A percentile compares a stretch with the other conserved stretches of the same genome.
Evolutionary conservation across 192 early-diverging fungal genomes (phyloP).

Genomic region (Coemansia sp.): DNA sequence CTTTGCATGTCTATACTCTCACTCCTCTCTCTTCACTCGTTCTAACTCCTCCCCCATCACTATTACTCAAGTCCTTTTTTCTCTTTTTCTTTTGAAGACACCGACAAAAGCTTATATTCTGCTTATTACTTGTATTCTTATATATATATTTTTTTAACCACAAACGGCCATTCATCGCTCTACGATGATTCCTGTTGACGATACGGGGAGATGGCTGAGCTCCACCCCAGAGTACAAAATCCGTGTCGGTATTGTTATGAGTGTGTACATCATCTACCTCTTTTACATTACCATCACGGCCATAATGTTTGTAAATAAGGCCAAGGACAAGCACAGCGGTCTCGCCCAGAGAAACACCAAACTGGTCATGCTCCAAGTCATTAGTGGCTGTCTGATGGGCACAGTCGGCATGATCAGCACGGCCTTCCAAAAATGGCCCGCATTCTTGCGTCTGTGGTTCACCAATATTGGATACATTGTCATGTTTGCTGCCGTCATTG

Average conservation of each 20-base stretch:
- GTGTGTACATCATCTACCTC: conserved; percentile 22
- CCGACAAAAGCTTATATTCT: no score
- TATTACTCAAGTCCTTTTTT: no score
- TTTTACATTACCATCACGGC: conserved; percentile 27
- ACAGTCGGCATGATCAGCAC: conserved; percentile 29
- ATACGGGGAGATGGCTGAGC: conserved; percentile 20
- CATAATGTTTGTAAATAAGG: conserved; percentile 32
- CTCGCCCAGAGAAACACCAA: conserved; percentile 25
- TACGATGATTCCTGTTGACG: conserved; percentile 4
- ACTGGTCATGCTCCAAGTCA: conserved; percentile 24
- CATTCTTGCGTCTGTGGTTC: conserved; percentile 43
- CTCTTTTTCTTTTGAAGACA: no score
- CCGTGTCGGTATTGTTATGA: conserved; percentile 22
- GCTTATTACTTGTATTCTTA: no score
- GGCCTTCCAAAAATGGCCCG: conserved; percentile 36
- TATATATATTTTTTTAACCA: no score
- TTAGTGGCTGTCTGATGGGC: conserved; percentile 23
- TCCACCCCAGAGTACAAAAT: conserved; percentile 31
- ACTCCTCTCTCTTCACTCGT: no score
- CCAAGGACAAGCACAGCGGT: conserved; percentile 45
- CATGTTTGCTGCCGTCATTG: conserved; percentile 23
- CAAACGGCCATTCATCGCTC: no score
- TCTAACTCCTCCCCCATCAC: no score
- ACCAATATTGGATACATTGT: conserved; percentile 25
- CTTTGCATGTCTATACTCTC: no score